A percentile compares a stretch with the other conserved stretches of the same genome.
These are phyloP conservation scores for Aspergillus thermomutatus DNA, from an alignment of 2,329 filamentous ascomycete genomes.

Conservation along the genomic window DNA sequence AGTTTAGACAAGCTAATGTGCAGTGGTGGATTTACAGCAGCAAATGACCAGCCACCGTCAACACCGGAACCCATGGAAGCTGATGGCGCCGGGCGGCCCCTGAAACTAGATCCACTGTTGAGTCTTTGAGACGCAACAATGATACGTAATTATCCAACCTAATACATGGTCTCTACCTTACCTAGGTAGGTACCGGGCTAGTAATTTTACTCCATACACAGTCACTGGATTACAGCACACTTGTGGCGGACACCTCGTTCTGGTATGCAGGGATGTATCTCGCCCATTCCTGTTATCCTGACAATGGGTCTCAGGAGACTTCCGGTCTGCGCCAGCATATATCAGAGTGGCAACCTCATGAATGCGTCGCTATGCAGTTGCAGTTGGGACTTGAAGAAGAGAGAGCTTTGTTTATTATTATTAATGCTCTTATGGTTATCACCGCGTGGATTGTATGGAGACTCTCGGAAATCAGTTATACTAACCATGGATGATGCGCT, in stretches of 20 bases:
- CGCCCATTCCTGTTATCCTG: slow-evolving; percentile 18
- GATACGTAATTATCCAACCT: slow-evolving; percentile 15
- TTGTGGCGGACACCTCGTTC: slow-evolving; percentile 3
- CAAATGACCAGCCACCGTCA: background rate
- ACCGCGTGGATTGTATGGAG: too few relatives aligned
- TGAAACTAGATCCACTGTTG: slow-evolving; percentile 27
- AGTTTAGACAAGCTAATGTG: background rate
- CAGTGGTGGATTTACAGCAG: background rate
- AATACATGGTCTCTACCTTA: slow-evolving; percentile 7
- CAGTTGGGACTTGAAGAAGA: background rate
- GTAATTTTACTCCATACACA: background rate
- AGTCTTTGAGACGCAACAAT: slow-evolving; percentile 5
- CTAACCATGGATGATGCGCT: background rate
- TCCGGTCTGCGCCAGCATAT: slow-evolving; percentile 9
- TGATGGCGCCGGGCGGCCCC: slow-evolving; percentile 22
- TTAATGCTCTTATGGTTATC: background rate
- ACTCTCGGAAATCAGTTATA: background rate
- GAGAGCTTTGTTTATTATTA: slow-evolving; percentile 6
- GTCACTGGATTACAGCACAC: slow-evolving; percentile 13
- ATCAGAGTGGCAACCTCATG: slow-evolving; percentile 16
- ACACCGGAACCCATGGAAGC: slow-evolving; percentile 4
- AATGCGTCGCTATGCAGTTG: slow-evolving; percentile 14
- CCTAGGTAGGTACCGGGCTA: too few relatives aligned
- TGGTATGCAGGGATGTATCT: slow-evolving; percentile 32
- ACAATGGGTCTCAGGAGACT: slow-evolving; percentile 22